Evolutionary conservation across 768 basidiomycete species (phyloP).

Genomic region (Auricularia sp.): DNA sequence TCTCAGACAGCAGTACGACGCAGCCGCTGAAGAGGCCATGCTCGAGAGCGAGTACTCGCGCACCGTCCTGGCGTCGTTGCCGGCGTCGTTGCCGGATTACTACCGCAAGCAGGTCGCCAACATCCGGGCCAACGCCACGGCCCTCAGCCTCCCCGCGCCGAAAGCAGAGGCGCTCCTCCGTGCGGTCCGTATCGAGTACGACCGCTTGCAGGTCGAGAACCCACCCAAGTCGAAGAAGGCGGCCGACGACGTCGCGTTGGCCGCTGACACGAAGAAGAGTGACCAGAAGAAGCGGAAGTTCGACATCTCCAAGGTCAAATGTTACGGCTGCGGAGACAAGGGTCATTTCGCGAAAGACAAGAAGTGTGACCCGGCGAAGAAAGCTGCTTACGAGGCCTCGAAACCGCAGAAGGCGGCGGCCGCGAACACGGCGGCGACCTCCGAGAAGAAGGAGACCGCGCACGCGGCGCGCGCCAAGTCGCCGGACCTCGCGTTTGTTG

Average conservation of each 20-base stretch:
- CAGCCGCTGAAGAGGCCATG: not conserved
- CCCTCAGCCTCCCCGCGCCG: not conserved
- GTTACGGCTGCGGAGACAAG: not conserved
- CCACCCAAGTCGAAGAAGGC: not conserved
- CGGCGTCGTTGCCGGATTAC: not conserved
- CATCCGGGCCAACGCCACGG: not conserved
- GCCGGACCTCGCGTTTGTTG: too few species aligned
- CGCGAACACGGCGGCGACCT: not conserved
- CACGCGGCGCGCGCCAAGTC: too few species aligned
- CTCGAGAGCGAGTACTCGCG: not conserved
- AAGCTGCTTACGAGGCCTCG: not conserved
- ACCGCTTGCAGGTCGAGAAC: too few species aligned
- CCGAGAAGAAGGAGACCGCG: not conserved
- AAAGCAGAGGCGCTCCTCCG: not conserved
- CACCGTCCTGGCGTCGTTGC: not conserved
- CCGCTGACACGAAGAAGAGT: not conserved
- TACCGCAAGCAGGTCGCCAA: not conserved
- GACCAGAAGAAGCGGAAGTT: not conserved
- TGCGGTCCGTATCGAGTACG: not conserved
- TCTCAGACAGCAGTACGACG: not conserved
- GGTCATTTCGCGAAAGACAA: not conserved
- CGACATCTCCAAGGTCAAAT: not conserved
- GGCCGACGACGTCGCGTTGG: not conserved
- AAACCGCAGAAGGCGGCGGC: not conserved
- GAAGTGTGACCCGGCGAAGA: not conserved